Base-by-base conservation (phyloP, 805 yeast genomes). In the Priceomyces melissophilus region DNA sequence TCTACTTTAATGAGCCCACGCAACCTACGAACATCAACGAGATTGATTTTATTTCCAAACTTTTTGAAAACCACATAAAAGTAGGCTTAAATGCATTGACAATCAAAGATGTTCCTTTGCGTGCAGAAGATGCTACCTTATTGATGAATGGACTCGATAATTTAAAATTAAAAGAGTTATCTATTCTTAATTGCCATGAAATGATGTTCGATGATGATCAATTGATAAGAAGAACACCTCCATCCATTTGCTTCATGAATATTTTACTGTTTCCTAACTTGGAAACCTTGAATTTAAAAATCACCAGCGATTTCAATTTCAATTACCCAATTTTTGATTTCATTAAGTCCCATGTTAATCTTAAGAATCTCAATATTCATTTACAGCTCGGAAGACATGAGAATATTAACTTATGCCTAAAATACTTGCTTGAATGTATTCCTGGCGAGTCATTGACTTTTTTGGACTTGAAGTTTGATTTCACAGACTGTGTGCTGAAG, bases 141-240 rank as follows among this genome's bases (percentile, higher is more conserved):
- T 39, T 50, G 30, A 32, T 20, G 10, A 12, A 14, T 3, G 20
- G 32, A 12, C 33, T 50, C 16, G 35, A 48, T 23, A 27, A 41
- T 10, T 9, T 14, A 3, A n/a, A 26, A 10, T 37, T 50, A 14
- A 20, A 28, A 10, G 28, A 28, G 4, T 30, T 50, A 11, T 35
- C 46, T 2, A 38, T 50, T 4, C 35, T 39, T 3, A 47, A 49
- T 30, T 50, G 52, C 23, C 33, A 35, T 16, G 55, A 50, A 35
- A n/a, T 30, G 9, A 13, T 43, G 11, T 43, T 40, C 30, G 38
- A 38, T 7, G 33, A 30, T 11, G 29, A 31, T 15, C 30, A 34
- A 3, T 10, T 40, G 11, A 13, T 36, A 2, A 46, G 52, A 37
- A 46, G 47, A 41, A 41, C 32, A 15, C 47, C 50, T 2, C 48